phyloP scores from a whole-genome alignment of 2,329 filamentous ascomycete genomes.

The Zymoseptoria passerinii region DNA sequence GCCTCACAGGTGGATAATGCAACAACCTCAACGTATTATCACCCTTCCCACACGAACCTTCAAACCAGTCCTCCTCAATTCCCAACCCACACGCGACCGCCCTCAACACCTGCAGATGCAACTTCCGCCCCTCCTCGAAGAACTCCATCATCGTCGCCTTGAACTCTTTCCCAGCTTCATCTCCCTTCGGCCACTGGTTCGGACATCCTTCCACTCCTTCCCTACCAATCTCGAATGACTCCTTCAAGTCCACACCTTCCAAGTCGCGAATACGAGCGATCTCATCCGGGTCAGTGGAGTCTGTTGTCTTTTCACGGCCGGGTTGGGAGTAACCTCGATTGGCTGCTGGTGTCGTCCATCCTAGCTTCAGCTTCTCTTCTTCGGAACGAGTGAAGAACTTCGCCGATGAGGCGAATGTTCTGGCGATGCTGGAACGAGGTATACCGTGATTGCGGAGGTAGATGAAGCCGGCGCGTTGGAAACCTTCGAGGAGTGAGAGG shows the following conservation, averaged over 20 bases:
- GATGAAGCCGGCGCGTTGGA: slow-evolving; percentile 80
- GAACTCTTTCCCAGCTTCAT: slow-evolving; percentile 54
- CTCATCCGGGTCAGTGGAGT: slow-evolving; percentile 46
- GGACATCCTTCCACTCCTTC: slow-evolving; percentile 54
- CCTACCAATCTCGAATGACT: slow-evolving; percentile 53
- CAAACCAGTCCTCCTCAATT: slow-evolving; percentile 71
- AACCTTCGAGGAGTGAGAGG: slow-evolving; percentile 64
- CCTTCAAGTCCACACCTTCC: slow-evolving; percentile 46
- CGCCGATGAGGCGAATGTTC: slow-evolving; percentile 43
- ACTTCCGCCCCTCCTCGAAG: slow-evolving; percentile 60
- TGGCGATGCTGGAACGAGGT: slow-evolving; percentile 35
- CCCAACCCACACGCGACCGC: slow-evolving; percentile 51
- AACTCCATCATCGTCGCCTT: slow-evolving; percentile 66
- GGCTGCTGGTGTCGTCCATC: slow-evolving; percentile 52
- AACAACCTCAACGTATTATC: slow-evolving; percentile 53
- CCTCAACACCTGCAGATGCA: slow-evolving; percentile 68
- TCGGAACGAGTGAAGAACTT: slow-evolving; percentile 60
- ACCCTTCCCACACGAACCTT: slow-evolving; percentile 61
- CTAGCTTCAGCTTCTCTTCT: slow-evolving; percentile 55
- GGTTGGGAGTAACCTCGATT: slow-evolving; percentile 43
- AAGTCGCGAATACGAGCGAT: slow-evolving; percentile 49
- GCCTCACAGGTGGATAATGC: slow-evolving; percentile 47
- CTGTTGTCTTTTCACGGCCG: slow-evolving; percentile 61
- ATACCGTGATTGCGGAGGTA: slow-evolving; percentile 79
- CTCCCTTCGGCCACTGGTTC: slow-evolving; percentile 70